These are phyloP conservation scores for Phytophthora idaei DNA, from an alignment of 352 stramenopile genomes.

Conservation along the genomic window DNA sequence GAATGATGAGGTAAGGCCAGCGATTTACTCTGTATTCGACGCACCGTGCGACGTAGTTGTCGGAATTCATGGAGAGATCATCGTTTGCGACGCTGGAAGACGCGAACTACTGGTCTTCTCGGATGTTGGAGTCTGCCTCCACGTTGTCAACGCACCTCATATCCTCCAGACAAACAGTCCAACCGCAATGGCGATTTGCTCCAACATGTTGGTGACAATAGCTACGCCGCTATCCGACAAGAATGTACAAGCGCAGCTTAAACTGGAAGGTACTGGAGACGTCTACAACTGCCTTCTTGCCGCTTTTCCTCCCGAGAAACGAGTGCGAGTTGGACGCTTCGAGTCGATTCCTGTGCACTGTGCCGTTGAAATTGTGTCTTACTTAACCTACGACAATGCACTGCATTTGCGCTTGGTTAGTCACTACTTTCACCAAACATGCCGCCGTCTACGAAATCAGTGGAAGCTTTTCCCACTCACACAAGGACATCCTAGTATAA, in stretches of 20 bases:
- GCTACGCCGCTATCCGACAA: background rate
- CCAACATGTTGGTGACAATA: constrained; percentile 23
- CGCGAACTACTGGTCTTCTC: constrained; percentile 50
- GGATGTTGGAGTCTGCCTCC: constrained; percentile 45
- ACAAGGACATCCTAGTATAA: constrained; percentile 32
- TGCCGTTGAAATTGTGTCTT: constrained; percentile 37
- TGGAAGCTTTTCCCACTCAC: constrained; percentile 58
- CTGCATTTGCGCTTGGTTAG: constrained; percentile 46
- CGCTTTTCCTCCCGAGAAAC: constrained; percentile 32
- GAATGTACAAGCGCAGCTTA: background rate
- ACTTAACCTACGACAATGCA: constrained; percentile 57
- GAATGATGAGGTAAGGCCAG: constrained; percentile 3
- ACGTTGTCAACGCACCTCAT: constrained; percentile 21
- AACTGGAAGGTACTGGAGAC: background rate
- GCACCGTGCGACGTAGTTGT: constrained; percentile 26
- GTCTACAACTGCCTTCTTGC: constrained; percentile 16
- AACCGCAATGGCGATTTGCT: constrained; percentile 31
- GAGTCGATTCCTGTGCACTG: constrained; percentile 31
- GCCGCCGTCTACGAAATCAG: constrained; percentile 47
- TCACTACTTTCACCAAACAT: constrained; percentile 46
- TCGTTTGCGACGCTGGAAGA: constrained; percentile 46
- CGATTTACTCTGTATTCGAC: constrained; percentile 40
- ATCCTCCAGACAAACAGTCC: constrained; percentile 14
- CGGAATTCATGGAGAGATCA: constrained; percentile 42
- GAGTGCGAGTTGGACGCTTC: constrained; percentile 36